These are phyloP conservation scores for Pisolithus thermaeus DNA, from an alignment of 1,284 basidiomycete species.

Conservation along the genomic window DNA sequence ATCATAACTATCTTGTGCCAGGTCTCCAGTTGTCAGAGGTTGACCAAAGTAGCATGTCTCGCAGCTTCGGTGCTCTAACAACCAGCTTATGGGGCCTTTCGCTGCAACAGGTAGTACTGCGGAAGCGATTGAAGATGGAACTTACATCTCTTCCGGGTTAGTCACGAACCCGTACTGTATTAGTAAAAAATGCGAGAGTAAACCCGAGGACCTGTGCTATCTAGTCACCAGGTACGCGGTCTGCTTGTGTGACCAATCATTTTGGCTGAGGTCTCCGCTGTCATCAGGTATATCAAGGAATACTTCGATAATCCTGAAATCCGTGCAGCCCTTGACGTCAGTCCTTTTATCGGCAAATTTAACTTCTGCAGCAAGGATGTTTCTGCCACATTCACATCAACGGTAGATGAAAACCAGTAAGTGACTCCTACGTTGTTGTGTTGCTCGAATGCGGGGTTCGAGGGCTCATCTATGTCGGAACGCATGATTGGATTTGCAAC, in stretches of 20 bases:
- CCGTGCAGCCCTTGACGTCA: conserved; percentile 55
- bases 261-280: neutral
- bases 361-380: conserved; percentile 43
- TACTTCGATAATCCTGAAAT: conserved; percentile 56
- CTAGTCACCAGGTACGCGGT: conserved; percentile 38
- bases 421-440: conserved; percentile 54
- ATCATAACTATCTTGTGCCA: conserved; percentile 13
- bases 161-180: conserved; percentile 58
- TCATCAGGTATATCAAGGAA: conserved; percentile 37
- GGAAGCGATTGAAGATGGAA: neutral
- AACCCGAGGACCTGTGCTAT: conserved; percentile 40
- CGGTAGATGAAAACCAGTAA: conserved; percentile 40
- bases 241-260: neutral
- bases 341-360: conserved; percentile 45
- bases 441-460: conserved; percentile 72
- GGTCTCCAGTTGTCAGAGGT: conserved; percentile 45
- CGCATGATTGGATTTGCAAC: conserved; percentile 73
- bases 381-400: conserved; percentile 31
- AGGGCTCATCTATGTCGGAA: conserved; percentile 71
- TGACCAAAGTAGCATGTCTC: conserved; percentile 41
- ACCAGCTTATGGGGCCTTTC: conserved; percentile 30
- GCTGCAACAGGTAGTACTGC: conserved; percentile 28
- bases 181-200: conserved; percentile 50
- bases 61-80: conserved; percentile 41
- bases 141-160: conserved; percentile 7